Percentiles rank a stretch among this genome's conserved stretches.
These are phyloP conservation scores for Triticum timopheevii DNA, from an alignment of 176 grass and related monocot species.

Conservation along the genomic window DNA sequence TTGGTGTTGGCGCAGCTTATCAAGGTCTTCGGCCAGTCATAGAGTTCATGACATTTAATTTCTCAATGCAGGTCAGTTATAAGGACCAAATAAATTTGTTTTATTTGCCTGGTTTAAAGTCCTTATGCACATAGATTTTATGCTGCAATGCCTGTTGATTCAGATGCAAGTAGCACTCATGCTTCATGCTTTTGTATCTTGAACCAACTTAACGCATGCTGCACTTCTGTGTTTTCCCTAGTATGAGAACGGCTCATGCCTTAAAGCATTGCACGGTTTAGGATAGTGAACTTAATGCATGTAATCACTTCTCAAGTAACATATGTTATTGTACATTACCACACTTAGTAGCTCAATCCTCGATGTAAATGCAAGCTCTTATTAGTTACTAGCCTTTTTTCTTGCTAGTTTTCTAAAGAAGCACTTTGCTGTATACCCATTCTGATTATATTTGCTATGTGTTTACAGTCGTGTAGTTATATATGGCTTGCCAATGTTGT, in stretches of 20 bases:
- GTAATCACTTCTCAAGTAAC: background rate
- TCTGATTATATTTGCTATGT: background rate
- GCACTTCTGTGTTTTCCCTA: background rate
- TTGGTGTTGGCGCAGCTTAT: slow-evolving; percentile 96
- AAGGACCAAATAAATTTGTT: background rate
- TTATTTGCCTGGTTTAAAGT: background rate
- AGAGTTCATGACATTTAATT: slow-evolving; percentile 99
- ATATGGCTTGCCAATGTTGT: background rate
- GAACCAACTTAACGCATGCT: background rate
- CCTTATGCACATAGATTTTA: background rate
- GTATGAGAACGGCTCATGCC: background rate
- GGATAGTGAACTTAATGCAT: background rate
- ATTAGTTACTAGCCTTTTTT: background rate
- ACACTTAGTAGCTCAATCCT: no score
- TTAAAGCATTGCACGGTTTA: background rate
- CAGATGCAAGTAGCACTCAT: background rate
- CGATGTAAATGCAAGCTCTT: background rate
- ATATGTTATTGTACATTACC: background rate
- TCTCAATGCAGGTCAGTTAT: slow-evolving; percentile 85
- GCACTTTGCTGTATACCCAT: background rate
- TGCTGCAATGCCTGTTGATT: slow-evolving; percentile 9
- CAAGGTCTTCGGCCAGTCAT: slow-evolving; percentile 81
- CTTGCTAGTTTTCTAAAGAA: background rate
- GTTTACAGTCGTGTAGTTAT: background rate
- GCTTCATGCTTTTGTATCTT: background rate